phyloP scores from a whole-genome alignment of 768 basidiomycete species.

The Cystofilobasidium bisporidii region DNA sequence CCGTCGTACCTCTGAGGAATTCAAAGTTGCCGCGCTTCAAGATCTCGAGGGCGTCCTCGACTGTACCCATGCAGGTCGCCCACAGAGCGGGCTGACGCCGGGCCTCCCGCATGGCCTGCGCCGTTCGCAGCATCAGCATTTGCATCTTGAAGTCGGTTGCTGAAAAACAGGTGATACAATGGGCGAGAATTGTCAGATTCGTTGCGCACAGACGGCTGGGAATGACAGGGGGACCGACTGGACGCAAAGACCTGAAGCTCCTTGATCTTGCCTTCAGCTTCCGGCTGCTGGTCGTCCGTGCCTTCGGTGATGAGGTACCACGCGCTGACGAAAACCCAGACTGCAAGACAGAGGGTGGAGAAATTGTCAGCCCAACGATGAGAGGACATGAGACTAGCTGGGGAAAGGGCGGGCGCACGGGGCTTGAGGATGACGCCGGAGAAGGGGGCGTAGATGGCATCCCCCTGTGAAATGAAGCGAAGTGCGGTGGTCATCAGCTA shows the following conservation, averaged over 20 bases:
- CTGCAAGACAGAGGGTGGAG: no score
- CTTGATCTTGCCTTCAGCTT: neutral
- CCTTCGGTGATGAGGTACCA: constrained; percentile 1
- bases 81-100: neutral
- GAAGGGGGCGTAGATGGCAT: neutral
- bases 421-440: neutral
- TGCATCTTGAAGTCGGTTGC: neutral
- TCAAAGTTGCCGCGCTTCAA: neutral
- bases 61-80: neutral
- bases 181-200: no score
- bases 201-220: no score
- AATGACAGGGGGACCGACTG: neutral
- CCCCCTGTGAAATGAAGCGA: neutral
- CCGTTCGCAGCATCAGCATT: neutral
- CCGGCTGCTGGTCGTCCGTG: neutral
- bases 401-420: neutral
- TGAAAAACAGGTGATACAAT: no score
- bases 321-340: neutral
- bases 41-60: neutral
- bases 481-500: neutral
- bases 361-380: no score
- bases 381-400: neutral
- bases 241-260: neutral
- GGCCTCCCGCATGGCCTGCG: neutral
- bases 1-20: neutral